Base-by-base conservation (phyloP, 2,329 filamentous ascomycete species). In the Huntiella savannae region DNA sequence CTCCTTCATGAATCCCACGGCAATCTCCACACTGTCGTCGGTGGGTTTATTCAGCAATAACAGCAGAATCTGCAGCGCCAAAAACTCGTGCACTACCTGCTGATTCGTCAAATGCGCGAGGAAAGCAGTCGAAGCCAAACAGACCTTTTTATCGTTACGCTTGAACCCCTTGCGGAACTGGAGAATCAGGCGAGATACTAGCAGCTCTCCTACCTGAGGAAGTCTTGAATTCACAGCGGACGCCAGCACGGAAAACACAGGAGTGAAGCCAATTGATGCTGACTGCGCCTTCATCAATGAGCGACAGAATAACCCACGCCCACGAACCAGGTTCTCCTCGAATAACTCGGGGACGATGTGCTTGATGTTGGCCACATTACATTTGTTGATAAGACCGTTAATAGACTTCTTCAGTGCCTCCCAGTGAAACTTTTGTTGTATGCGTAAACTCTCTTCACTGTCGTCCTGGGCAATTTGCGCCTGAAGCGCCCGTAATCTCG, bases 201-300 rank as follows among this genome's bases (percentile, higher is more conserved):
- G 68, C 51, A 98, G 69, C 63, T 98, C 88, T 49, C 91, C 91
- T 22, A 96, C 86, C 59, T 91, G 82, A 1, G 91, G 91, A 49
- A 98, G 68, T 62, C 98, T 98, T 11, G 91, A 95, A 60, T 98
- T 98, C 59, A 96, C 86, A 55, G 96, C 92, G 34, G 91, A 86
- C 1, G 79, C 85, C 79, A 96, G 92, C 42, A 87, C 84, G 10
- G 88, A 91, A 56, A 95, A 94, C 51, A 98, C 93, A 7, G 88
- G 83, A 0, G 91, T 96, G 57, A 96, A 98, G 0, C 88, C 87
- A 60, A 96, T 71, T 68, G 84, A 92, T 7, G 88, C 86, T 11
- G 88, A 86, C 65, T 98, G 91, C 0, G 91, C 91, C 67, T 96
- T 96, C 86, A 96, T 94, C 57, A 98, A 91, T 55, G 84, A 88